Evolutionary conservation across 75 land plant species (phyloP).

Genomic region (Picea sitchensis): DNA sequence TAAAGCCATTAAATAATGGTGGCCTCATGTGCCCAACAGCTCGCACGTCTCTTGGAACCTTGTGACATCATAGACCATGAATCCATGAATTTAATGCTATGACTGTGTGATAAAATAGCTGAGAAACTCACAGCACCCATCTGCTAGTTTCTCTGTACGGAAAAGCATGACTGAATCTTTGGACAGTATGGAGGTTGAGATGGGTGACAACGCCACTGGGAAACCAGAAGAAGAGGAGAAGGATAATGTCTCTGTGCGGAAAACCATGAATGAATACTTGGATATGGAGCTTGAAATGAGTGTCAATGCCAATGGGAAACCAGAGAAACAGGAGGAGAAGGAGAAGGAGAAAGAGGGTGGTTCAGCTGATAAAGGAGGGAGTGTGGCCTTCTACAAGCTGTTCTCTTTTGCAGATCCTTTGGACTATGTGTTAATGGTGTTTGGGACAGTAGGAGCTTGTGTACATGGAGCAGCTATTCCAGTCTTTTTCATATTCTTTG

Average conservation of each 20-base stretch:
- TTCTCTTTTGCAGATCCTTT: constrained; percentile 54
- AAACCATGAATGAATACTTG: background rate
- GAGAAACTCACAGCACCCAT: background rate
- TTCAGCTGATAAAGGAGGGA: background rate
- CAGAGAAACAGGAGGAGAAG: background rate
- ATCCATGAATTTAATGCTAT: background rate
- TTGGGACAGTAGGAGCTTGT: constrained; percentile 67
- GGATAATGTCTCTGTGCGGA: background rate
- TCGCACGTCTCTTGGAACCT: background rate
- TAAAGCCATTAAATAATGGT: background rate
- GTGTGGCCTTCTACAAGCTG: constrained; percentile 36
- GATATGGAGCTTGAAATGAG: background rate
- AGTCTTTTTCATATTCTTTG: constrained; percentile 77
- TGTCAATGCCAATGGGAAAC: background rate
- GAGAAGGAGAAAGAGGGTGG: background rate
- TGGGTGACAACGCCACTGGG: no score
- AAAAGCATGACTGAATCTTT: constrained; percentile 1
- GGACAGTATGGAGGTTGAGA: no score
- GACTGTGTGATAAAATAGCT: background rate
- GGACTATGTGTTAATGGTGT: constrained; percentile 50
- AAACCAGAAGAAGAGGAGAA: no score
- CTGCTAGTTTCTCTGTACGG: no score
- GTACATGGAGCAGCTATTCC: constrained; percentile 78
- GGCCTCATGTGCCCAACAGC: background rate
- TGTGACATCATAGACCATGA: background rate